These are phyloP conservation scores for Colletotrichum horii DNA, from an alignment of 2,329 filamentous ascomycete species.

Conservation along the genomic window DNA sequence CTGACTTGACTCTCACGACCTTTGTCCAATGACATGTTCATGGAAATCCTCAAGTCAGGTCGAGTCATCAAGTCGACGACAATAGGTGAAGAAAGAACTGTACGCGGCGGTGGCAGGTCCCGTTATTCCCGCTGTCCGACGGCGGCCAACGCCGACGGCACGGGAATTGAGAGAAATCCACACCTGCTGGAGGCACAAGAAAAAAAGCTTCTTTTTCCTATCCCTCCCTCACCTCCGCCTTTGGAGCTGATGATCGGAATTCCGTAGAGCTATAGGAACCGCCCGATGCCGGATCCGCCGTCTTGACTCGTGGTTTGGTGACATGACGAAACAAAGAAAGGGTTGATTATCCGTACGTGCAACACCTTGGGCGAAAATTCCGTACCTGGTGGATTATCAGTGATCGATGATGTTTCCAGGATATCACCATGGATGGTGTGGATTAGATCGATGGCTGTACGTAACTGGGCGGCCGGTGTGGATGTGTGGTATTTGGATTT, in stretches of 20 bases:
- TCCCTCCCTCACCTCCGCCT: not conserved
- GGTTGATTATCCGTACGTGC: not conserved
- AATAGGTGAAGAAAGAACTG: not conserved
- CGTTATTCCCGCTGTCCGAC: not conserved
- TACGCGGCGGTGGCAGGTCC: not conserved
- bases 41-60: not conserved
- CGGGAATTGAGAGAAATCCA: not conserved
- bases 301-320: conserved; percentile 13
- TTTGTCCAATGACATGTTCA: not conserved
- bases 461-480: not conserved
- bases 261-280: not conserved
- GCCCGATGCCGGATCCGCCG: conserved; percentile 18
- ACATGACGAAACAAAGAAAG: conserved; percentile 3
- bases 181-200: not conserved
- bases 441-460: not conserved
- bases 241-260: conserved; percentile 2
- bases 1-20: conserved; percentile 2
- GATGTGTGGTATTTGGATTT: conserved; percentile 3
- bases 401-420: not conserved
- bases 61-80: not conserved
- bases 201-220: conserved; percentile 2
- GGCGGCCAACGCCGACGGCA: not conserved
- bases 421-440: not conserved
- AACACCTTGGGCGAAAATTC: not conserved
- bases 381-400: not conserved